phyloP scores from a whole-genome alignment of 2,329 filamentous ascomycete genomes.

The Cladosporium phlei region DNA sequence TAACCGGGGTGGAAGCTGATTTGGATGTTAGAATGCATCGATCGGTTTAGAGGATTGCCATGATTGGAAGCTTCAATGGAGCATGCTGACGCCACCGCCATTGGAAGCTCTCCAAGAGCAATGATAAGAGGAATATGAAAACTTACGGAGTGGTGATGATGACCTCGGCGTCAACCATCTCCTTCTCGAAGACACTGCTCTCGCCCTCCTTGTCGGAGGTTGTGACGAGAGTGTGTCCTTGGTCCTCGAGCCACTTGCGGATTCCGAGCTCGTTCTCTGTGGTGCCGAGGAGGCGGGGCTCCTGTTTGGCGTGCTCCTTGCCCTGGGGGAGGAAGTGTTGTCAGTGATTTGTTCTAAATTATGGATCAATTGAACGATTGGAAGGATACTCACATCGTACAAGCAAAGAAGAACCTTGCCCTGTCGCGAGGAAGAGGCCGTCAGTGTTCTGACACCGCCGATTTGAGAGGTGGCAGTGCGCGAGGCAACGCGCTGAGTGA shows the following conservation, averaged over 20 bases:
- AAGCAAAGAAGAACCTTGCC: constrained; percentile 93
- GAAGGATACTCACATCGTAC: constrained; percentile 84
- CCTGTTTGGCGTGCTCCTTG: constrained; percentile 79
- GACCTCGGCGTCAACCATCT: constrained; percentile 93
- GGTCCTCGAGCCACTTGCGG: constrained; percentile 94
- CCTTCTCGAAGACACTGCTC: constrained; percentile 88
- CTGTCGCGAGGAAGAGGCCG: constrained; percentile 65
- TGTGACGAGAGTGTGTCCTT: constrained; percentile 93
- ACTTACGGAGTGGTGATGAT: constrained; percentile 96
- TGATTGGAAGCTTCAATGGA: too few relatives aligned
- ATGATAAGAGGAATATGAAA: neutral
- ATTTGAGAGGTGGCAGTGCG: constrained; percentile 36
- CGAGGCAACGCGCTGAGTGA: constrained; percentile 38
- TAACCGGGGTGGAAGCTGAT: constrained; percentile 94
- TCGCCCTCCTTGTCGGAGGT: constrained; percentile 97
- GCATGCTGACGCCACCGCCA: constrained; percentile 1
- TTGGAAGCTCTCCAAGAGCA: neutral
- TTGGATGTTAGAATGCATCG: neutral
- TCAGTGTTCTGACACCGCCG: constrained; percentile 57
- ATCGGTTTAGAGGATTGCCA: too few relatives aligned
- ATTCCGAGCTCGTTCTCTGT: constrained; percentile 98
- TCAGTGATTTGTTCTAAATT: constrained; percentile 9
- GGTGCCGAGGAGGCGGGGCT: constrained; percentile 84
- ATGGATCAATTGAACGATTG: neutral
- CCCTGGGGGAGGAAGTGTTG: constrained; percentile 49